phyloP scores from a whole-genome alignment of 2,329 filamentous ascomycete genomes.

The Fusarium multiceps region DNA sequence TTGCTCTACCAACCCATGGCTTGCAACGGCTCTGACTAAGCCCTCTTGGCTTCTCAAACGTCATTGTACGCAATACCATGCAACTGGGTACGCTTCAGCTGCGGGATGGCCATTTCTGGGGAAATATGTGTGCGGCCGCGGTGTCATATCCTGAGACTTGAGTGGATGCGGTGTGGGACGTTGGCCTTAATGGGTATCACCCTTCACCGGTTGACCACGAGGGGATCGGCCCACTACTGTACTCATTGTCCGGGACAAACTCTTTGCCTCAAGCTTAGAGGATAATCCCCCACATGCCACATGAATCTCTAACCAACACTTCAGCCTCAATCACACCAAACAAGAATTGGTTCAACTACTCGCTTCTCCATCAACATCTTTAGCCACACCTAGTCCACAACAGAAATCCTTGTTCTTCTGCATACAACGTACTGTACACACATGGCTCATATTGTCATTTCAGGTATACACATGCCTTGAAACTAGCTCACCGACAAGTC shows the following conservation, averaged over 20 bases:
- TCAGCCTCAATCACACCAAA: constrained; percentile 39
- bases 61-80: constrained; percentile 39
- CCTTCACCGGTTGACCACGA: constrained; percentile 35
- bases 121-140: constrained; percentile 39
- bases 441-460: constrained; percentile 10
- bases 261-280: constrained; percentile 22
- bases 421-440: constrained; percentile 5
- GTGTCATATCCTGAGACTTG: constrained; percentile 33
- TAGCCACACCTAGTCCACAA: constrained; percentile 12
- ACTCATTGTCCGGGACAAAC: constrained; percentile 16
- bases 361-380: constrained; percentile 4
- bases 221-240: constrained; percentile 40
- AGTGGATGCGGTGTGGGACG: constrained; percentile 42
- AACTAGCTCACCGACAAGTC: constrained; percentile 28
- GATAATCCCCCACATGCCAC: constrained; percentile 46
- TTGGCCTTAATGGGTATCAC: constrained; percentile 27
- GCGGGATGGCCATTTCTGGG: constrained; percentile 45
- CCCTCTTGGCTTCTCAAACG: constrained; percentile 28
- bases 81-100: constrained; percentile 39
- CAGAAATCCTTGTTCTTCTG: constrained; percentile 18
- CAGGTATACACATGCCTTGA: constrained; percentile 11
- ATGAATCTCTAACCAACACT: constrained; percentile 35
- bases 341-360: constrained; percentile 12
- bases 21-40: constrained; percentile 26
- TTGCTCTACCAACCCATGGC: constrained; percentile 5